Evolutionary conservation across 352 stramenopile genomes (phyloP), one percentile per base, ranked within the genome.

Genomic region (Phytopythium chamaehyphon): DNA sequence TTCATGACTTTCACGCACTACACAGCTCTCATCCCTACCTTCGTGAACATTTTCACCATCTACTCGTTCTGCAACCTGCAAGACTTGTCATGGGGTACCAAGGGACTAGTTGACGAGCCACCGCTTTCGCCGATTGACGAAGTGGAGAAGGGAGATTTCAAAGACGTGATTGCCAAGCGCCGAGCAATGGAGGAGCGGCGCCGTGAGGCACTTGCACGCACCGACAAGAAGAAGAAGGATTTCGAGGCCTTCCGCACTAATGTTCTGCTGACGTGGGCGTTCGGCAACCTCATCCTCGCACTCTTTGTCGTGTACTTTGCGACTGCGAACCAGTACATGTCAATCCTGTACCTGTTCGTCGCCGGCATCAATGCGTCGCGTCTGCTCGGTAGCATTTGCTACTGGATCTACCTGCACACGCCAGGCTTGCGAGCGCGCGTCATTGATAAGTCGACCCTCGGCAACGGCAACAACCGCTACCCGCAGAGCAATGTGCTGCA

Each of bases 11-110:
- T 92, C 66, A 85, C 80, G 54, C 86, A 95, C 64, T 96, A 93
- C 69, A 90, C 79, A 43, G 73, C 83, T 16, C 57, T 96, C 40
- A 87, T 93, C 48, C 86, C 86, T 26, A 92, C 76, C 43, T 95
- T 95, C 44, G 81, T 96, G 31, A 95, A 93, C 62, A 94, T 94
- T 46, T 90, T 94, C 47, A 90, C 79, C 21, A 89, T 96, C 51
- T 96, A 94, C 76, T 92, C 82, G 47, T 94, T 93, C 62, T 95
- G 80, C 54, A 93, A 94, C 68, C 64, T 96, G 24, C 83, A 96
- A 28, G 79, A 96, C 51, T 64, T 96, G 47, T 93, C 79, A 14
- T 96, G 86, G 86, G 86, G 86, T 8, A 96, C 83, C 1, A 91
- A 90, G 45, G 85, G 85, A 0, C 54, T 93, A 1, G 50, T 75